phyloP scores from a whole-genome alignment of 2,329 filamentous ascomycete genomes.

The Verticillium alfalfae region DNA sequence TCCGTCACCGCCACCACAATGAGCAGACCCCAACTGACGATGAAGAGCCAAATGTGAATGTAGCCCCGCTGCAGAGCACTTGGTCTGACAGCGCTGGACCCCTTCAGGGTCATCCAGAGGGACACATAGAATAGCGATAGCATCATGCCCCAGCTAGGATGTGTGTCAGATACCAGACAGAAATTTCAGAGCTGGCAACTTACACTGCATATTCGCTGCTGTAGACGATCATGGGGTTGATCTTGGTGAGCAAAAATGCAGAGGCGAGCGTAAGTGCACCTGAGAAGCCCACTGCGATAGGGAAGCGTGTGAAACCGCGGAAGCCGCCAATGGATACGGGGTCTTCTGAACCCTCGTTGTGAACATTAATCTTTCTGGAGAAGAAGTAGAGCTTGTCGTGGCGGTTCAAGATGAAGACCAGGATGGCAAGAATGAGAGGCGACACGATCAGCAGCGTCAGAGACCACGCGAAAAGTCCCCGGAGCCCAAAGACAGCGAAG shows the following conservation, averaged over 20 bases:
- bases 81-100: slow-evolving; percentile 73
- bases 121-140: slow-evolving; percentile 72
- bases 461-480: slow-evolving; percentile 83
- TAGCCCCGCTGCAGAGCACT: slow-evolving; percentile 83
- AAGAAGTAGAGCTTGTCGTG: slow-evolving; percentile 88
- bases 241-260: slow-evolving; percentile 69
- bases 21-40: slow-evolving; percentile 66
- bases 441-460: slow-evolving; percentile 76
- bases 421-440: slow-evolving; percentile 64
- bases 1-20: slow-evolving; percentile 71
- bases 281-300: slow-evolving; percentile 66
- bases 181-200: slow-evolving; percentile 16
- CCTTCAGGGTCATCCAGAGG: slow-evolving; percentile 77
- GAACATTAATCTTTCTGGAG: slow-evolving; percentile 50
- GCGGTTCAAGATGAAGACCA: slow-evolving; percentile 64
- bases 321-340: slow-evolving; percentile 65
- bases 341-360: slow-evolving; percentile 50
- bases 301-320: slow-evolving; percentile 80
- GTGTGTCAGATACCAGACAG: slow-evolving; percentile 6
- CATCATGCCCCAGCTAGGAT: slow-evolving; percentile 70
- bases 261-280: slow-evolving; percentile 64
- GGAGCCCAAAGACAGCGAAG: slow-evolving; percentile 74
- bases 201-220: slow-evolving; percentile 77
- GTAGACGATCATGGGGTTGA: slow-evolving; percentile 89
- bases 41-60: slow-evolving; percentile 77